Conservation (phyloP, 78 protist genomes). For the Dictyostelium firmibasis region DNA sequence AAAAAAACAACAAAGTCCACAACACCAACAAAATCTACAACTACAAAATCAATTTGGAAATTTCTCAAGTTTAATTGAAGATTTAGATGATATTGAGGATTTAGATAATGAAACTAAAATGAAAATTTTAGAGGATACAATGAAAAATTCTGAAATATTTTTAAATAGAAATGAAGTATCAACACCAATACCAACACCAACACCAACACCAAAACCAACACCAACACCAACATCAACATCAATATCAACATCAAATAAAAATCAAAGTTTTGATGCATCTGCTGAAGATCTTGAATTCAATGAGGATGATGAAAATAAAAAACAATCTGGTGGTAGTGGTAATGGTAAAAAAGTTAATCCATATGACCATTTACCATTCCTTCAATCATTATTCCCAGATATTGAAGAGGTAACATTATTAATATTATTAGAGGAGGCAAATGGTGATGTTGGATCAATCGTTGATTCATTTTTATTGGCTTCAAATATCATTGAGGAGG, state of each 20-base stretch:
- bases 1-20: not conserved
- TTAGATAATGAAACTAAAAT: not conserved
- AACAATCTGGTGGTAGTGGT: not conserved
- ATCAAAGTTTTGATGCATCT: not conserved
- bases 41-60: not conserved
- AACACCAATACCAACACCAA: no score
- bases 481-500: not conserved
- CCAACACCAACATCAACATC: no score
- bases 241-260: no score
- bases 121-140: not conserved
- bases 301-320: not conserved
- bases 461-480: constrained; percentile 21
- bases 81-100: not conserved
- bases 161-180: no score
- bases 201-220: no score
- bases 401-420: constrained; percentile 4
- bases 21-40: not conserved
- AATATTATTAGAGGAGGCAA: not conserved
- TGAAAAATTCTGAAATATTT: no score
- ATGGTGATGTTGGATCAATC: constrained; percentile 23
- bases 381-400: constrained; percentile 30
- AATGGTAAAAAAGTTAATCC: no score
- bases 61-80: not conserved
- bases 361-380: not conserved
- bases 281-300: not conserved